phyloP scores from a whole-genome alignment of 768 basidiomycete species.

The Terana coerulea region DNA sequence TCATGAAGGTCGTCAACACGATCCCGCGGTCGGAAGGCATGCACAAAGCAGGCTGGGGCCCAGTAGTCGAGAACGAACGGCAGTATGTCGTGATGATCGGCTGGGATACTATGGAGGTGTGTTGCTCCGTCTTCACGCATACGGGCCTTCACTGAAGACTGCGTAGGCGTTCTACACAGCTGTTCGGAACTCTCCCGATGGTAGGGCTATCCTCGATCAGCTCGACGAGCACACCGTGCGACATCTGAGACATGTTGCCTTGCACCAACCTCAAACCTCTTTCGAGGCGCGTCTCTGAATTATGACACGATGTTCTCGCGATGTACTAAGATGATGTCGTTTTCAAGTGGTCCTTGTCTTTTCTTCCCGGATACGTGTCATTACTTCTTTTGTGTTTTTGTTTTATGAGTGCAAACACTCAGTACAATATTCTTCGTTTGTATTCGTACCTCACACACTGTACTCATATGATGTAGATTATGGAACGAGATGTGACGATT shows the following conservation, averaged over 20 bases:
- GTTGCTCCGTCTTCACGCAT: background rate
- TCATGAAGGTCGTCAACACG: constrained; percentile 9
- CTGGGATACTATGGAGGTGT: constrained; percentile 15
- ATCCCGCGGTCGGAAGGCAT: constrained; percentile 9
- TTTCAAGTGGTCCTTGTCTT: background rate
- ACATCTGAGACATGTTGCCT: constrained; percentile 2
- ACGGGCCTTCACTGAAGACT: background rate
- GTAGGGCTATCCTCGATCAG: constrained; percentile 8
- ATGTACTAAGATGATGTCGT: no score
- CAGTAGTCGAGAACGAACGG: constrained; percentile 4
- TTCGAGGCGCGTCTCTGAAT: constrained; percentile 2
- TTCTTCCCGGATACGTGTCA: no score
- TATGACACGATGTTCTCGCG: background rate
- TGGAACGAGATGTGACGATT: no score
- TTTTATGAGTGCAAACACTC: background rate
- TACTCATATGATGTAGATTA: no score
- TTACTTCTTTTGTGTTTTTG: background rate
- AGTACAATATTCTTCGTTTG: no score
- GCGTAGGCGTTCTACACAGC: constrained; percentile 11
- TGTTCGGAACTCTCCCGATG: constrained; percentile 10
- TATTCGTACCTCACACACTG: no score
- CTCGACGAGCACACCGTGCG: constrained; percentile 5
- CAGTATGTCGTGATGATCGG: constrained; percentile 13
- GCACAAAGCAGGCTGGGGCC: constrained; percentile 13
- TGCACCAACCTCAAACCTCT: background rate